Evolutionary conservation across 495 filamentous ascomycete species (phyloP), one percentile per base, ranked within the genome.

Genomic region (Aspergillus saccharolyticus): DNA sequence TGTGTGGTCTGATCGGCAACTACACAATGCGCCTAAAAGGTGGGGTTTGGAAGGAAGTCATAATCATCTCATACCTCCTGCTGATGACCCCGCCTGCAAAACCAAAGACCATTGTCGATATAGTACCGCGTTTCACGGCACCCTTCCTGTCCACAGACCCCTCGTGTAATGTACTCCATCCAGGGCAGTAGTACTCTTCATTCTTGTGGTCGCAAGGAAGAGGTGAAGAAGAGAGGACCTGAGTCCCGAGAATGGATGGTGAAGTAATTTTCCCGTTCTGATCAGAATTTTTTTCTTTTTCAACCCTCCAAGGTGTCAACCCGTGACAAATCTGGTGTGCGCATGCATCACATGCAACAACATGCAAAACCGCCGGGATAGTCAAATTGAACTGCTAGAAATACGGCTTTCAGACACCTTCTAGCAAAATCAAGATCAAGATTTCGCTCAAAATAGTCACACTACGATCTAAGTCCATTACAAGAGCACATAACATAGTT

Each of bases 21-120:
- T 2, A 12, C 22, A 24, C 22, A 24, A 17, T 30, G 47, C 47
- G 21, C 47, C 16, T 28, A 17, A 28, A 28, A 20, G 22, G 19
- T 33, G 46, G 22, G 33, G 42, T 16, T 44, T 16, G 22, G 17
- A 28, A 18, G 16, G 43, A 47, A 22, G 28, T 52, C 28, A 42
- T 20, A n/a, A 43, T 25, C 9, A 20, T 44, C 33, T 39, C 65
- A 61, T 74, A 83, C 78, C 69, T 80, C 76, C 70, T 87, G 83
- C 64, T 80, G 72, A 69, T 90, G 87, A 28, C 87, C 87, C 57
- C 80, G 75, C 62, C 79, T 78, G 68, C 87, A 90, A 60, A 80
- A 87, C 74, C 79, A 83, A 52, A 79, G 78, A 8, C 85, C 87
- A 63, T 83, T 80, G 49, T 89, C 83, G n/a, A 84, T 67, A 63